Percentiles rank a stretch among this genome's conserved stretches.
Conservation (phyloP, 495 filamentous ascomycete species). For the Tuber borchii region DNA sequence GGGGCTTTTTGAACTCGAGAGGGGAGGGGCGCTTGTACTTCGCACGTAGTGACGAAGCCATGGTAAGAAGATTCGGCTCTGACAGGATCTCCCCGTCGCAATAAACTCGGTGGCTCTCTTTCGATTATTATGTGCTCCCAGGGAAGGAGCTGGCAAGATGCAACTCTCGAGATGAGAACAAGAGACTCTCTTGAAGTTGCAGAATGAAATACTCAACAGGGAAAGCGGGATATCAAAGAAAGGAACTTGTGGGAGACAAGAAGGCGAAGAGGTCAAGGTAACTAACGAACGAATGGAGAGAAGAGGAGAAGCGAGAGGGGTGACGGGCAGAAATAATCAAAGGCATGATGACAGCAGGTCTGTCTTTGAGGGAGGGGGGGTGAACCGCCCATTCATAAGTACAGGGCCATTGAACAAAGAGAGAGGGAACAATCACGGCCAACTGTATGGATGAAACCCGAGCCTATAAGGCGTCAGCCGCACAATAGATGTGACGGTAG, state of each 20-base stretch:
- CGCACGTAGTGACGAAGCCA: slow-evolving; percentile 3
- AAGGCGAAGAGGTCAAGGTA: not conserved
- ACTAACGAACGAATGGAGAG: slow-evolving; percentile 10
- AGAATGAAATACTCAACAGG: slow-evolving; percentile 1
- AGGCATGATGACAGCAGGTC: slow-evolving; percentile 27
- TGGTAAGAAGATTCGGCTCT: not conserved
- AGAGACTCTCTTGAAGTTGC: not conserved
- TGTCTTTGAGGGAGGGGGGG: not conserved
- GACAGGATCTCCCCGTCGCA: not conserved
- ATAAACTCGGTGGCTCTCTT: not conserved
- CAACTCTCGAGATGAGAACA: not conserved
- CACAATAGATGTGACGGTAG: not conserved
- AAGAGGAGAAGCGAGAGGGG: slow-evolving; percentile 7
- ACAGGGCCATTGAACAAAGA: slow-evolving; percentile 33
- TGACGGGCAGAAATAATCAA: slow-evolving; percentile 12
- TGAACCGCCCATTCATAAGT: slow-evolving; percentile 9
- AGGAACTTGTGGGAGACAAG: not conserved
- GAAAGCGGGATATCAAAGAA: not conserved
- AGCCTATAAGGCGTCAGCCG: slow-evolving; percentile 6
- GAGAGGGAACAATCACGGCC: slow-evolving; percentile 23
- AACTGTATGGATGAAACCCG: not conserved
- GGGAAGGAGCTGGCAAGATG: not conserved
- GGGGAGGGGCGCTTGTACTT: slow-evolving; percentile 20
- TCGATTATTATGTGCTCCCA: not conserved
- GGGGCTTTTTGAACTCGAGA: slow-evolving; percentile 14